Base-by-base conservation (phyloP, 768 basidiomycete genomes). In the Trametes elegans region DNA sequence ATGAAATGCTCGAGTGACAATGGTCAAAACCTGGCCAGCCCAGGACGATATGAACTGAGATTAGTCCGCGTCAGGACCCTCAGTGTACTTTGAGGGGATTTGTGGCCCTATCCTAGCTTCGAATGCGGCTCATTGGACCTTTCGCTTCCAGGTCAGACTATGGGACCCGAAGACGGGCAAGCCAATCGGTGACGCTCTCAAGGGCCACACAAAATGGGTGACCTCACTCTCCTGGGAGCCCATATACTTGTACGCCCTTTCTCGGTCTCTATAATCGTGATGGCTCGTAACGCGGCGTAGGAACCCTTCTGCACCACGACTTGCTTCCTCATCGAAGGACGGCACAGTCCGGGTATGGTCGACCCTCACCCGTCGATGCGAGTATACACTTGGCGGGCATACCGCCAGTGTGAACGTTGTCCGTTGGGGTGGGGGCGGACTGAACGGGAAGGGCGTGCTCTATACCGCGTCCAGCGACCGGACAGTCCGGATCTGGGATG, bases 321-420 rank as follows among this genome's bases (percentile, higher is more conserved):
- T 98, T 2, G 96, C 96, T 2, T 95, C 95, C 0, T 91, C 94
- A 2, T 97, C 94, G 21, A 98, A 99, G 73, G 96, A 98, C 64
- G 88, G 88, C 11, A 96, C 93, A 0, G 94, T 98, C 21, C 86
- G 93, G n/a, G 81, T 99, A 16, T 99, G 97, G 97, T 87, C 86
- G 14, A 80, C 87, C 0, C 70, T 78, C 1, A 87, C 83, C 0
- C 79, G 93, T 14, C 74, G 79, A 53, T 71, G 85, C 13, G 89
- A 93, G 49, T 97, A 89, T 64, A 82, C 90, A 0, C 81, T 99
- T 0, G 93, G 95, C 1, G 94, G 96, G 3, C 96, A 99, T 66
- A 88, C 90, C 0, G 93, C 93, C 2, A 90, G 88, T 56, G 94
- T 98, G 13, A 98, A 98, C 62, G 88, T 93, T 26, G 92, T 98